Base-by-base conservation (phyloP, 495 filamentous ascomycete genomes). In the Pseudevernia furfuracea region DNA sequence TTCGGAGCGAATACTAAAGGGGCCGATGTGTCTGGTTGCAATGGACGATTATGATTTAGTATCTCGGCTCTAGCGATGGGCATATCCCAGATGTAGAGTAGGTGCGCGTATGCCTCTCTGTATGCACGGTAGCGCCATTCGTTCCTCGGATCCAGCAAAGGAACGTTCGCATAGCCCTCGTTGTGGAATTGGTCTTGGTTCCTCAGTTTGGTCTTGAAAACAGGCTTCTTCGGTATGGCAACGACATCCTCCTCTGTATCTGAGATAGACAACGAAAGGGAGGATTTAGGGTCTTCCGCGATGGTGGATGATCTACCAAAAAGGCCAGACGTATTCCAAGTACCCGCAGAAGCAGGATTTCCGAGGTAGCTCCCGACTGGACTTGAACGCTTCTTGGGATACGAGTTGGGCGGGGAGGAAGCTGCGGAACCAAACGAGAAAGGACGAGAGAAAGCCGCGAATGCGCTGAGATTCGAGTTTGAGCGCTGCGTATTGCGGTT, bases 81-180 rank as follows among this genome's bases (percentile, higher is more conserved):
- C 11, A 93, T 78, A n/a, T 83, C 82, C 92, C 93, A 97, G 63
- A 88, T 83, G 53, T 84, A 86, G 3, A 97, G 80, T 68, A 95
- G 81, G 66, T 93, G 82, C 15, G 93, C 90, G 71, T 97, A 97
- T 44, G 85, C 80, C 60, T 83, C 81, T 23, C 92, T 85, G 74
- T 95, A 97, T 52, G 82, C 81, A 11, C 76, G 76, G 68, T 91
- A 92, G 8, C 87, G 72, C 39, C 77, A 70, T 53, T 81, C 74
- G 49, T 84, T 83, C 39, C 76, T 80, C 9, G 80, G 81, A 62
- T 96, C 87, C 10, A 96, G 80, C 34, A 96, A 79, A 2, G 89
- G 82, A 4, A 84, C 80, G 43, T 80, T 81, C 58, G 87, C 77
- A 73, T 81, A 81, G n/a, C 85, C 85, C 71, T 92, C 89, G 59